Evolutionary conservation across 768 basidiomycete species (phyloP).

Genomic region (Psilocybe azurescens): DNA sequence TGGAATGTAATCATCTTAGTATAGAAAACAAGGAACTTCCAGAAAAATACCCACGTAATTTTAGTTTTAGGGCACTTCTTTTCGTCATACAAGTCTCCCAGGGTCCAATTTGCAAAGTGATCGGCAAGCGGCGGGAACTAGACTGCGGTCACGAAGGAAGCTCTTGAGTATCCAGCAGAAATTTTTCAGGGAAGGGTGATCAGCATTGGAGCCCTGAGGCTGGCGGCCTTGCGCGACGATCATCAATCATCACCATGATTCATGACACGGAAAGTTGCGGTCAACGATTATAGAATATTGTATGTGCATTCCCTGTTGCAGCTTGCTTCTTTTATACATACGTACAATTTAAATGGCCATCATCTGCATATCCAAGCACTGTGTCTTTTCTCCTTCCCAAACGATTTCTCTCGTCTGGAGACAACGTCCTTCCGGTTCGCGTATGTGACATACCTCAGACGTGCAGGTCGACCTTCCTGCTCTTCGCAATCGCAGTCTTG

Average conservation of each 20-base stretch:
- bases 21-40: too few species aligned
- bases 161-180: neutral
- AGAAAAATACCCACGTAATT: too few species aligned
- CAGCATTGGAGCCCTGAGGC: neutral
- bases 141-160: neutral
- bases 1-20: too few species aligned
- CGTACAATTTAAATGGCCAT: neutral
- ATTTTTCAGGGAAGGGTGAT: neutral
- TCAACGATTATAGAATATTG: neutral
- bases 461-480: slow-evolving; percentile 65
- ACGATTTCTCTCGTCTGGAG: too few species aligned
- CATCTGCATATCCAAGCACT: neutral
- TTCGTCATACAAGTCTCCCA: too few species aligned
- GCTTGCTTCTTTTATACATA: neutral
- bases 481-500: neutral
- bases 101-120: neutral
- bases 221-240: neutral
- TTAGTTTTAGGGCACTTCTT: too few species aligned
- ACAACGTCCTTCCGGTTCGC: too few species aligned
- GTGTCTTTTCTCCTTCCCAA: neutral
- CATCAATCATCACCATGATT: neutral
- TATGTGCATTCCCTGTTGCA: neutral
- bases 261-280: too few species aligned
- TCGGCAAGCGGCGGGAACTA: neutral
- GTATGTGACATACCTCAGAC: neutral